These are phyloP conservation scores for Arabidopsis arenosa DNA, from an alignment of 345 rosid species.

Conservation along the genomic window DNA sequence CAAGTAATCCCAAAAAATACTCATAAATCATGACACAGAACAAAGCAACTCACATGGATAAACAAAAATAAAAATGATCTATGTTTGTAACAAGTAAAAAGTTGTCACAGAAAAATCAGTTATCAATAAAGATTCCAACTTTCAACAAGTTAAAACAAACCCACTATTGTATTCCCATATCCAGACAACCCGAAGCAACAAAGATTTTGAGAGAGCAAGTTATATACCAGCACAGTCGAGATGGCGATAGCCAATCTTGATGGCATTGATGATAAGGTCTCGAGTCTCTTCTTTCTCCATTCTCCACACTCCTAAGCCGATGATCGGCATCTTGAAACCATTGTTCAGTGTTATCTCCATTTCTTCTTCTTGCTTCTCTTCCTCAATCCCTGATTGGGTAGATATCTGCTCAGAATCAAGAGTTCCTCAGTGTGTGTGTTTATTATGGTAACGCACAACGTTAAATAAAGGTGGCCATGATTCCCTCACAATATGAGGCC, in stretches of 20 bases:
- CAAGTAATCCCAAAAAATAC: background rate
- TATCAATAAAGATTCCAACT: background rate
- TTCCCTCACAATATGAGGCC: background rate
- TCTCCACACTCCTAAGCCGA: slow-evolving; percentile 90
- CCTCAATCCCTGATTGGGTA: slow-evolving; percentile 1
- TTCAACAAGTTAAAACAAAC: slow-evolving; percentile 17
- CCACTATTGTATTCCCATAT: background rate
- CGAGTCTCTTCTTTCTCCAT: slow-evolving; percentile 68
- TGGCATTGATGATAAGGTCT: slow-evolving; percentile 69
- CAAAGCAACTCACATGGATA: background rate
- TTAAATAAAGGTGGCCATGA: background rate
- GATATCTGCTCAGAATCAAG: slow-evolving; percentile 26
- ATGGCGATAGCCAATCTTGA: slow-evolving; percentile 91
- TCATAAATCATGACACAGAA: background rate
- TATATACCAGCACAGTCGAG: slow-evolving; percentile 82
- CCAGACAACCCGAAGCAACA: background rate
- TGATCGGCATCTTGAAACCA: slow-evolving; percentile 76
- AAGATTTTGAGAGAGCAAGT: background rate
- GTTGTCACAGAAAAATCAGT: background rate
- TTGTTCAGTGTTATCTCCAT: slow-evolving; percentile 75
- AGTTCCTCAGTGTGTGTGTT: background rate
- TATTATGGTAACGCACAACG: slow-evolving; percentile 1
- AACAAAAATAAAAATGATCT: background rate
- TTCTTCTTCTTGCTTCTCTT: background rate
- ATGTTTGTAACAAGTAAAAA: background rate